Base-by-base conservation (phyloP, 2,329 filamentous ascomycete genomes). In the Hypoxylon sp. region DNA sequence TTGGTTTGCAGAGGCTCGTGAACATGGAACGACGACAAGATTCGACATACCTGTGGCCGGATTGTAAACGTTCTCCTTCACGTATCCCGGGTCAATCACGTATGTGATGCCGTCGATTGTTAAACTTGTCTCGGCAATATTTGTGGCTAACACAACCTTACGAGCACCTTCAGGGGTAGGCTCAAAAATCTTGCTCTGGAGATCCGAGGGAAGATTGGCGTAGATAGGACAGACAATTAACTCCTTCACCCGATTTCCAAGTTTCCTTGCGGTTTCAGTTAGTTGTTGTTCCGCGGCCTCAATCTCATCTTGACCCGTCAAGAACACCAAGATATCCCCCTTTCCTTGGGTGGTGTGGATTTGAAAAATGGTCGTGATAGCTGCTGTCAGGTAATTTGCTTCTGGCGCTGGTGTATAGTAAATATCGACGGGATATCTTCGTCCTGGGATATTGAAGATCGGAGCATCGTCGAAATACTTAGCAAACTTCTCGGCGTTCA, bases 71-170 rank as follows among this genome's bases (percentile, higher is more conserved):
- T 97, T 97, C 77, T 98, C 93, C 79, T 99, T 99, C 69, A 96
- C 93, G 71, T 97, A 97, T 0, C 96, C 96, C 0, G 93, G 93
- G 73, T 99, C 96, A 65, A 98, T 97, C 36, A 98, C 96, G 77
- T 97, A 98, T 7, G 95, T 92, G 65, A 98, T 97, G 14, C 94
- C 95, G 77, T 98, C 94, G 63, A 99, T 97, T 0, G 96, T 99
- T 75, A 99, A 82, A 83, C 90, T 94, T 0, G 96, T 99, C 79
- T 99, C 96, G 2, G 96, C 96, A 79, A 99, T 98, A 77, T 99
- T 99, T 2, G 96, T 98, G 0, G 95, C 94, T 38, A 98, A 82
- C 0, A 99, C 93, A 0, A 98, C 93, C 77, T 98, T 99, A 28
- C 96, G 88, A 0, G 92, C 91, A 17, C 91, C 91, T 0, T 91